Base-by-base conservation (phyloP, 768 basidiomycete species). In the Cystobasidium ongulense region DNA sequence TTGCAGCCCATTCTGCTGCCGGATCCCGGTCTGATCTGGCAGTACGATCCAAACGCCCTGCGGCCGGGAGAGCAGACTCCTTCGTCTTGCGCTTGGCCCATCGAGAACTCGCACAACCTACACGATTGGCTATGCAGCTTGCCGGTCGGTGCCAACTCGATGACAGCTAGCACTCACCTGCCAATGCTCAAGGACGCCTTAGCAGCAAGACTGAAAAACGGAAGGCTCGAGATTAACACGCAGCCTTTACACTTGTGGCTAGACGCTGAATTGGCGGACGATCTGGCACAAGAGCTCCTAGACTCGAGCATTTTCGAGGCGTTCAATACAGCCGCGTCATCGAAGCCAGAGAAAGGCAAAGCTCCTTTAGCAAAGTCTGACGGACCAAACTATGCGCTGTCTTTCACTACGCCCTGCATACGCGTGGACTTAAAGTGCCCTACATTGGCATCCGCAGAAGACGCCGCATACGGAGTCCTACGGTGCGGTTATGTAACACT, bases 231-330 rank as follows among this genome's bases (percentile, higher is more conserved):
- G 35, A 59, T 80, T 0, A 72, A 35, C 25, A 63, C 29, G 7
- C 71, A 72, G 31, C 71, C 71, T 27, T 7, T 63, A 21, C 71
- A 63, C 38, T 1, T 72, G 23, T 80, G 18, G 78, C 75, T 27
- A 74, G 80, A 13, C 25, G 33, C 39, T 10, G 50, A 39, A 18
- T 10, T 53, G 18, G 63, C 35, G 2, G 35, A 38, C 17, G 25
- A 41, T 15, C 18, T 38, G 38, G 33, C 23, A 35, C 63, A 38
- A 27, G 63, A 41, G 7, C 11, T 64, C 1, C 33, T 36, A 7
- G 27, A 18, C 11, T 3, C 33, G 41, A 7, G 10, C 10, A 15
- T 31, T 31, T 27, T n/a, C 27, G 25, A 63, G 27, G 25, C 33
- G 25, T 27, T 25, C 17, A 63, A 17, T 17, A 8, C 7, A 17